Evolutionary conservation across 2,329 filamentous ascomycete species (phyloP), one percentile per base, ranked within the genome.

Genomic region (Penicillium decumbens): DNA sequence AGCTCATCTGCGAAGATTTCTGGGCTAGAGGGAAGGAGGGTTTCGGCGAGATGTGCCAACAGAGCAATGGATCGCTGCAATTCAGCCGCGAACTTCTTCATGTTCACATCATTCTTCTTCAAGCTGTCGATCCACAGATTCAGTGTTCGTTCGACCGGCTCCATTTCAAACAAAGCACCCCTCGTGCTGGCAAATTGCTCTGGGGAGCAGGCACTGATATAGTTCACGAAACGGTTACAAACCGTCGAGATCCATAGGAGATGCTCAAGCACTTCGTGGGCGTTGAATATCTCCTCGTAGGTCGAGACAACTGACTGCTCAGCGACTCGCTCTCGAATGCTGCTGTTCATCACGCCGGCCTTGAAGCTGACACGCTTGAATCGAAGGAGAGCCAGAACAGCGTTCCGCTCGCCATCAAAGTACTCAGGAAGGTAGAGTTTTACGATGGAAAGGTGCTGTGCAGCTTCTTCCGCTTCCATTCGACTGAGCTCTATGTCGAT

Each of bases 341-440:
- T 89, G 30, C 78, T 81, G 56, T 85, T 84, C 50, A 95, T 78
- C 42, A 96, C 75, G 43, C 82, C 83, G 1, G 91, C 87, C 75
- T 97, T 98, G 77, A 95, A 95, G 1, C 82, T 83, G 41, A 97
- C 80, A 39, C 92, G 81, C 67, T 88, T 91, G 77, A 96, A 95
- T 7, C 90, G 81, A 47, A 98, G 79, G 44, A 96, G 79, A 5
- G 92, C 89, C 28, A 93, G 78, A n/a, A 97, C 84, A 0, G 92
- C 93, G 64, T 95, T 88, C 53, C 84, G 81, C 57, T 95, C 90
- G 15, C 81, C 75, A 59, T 87, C 84, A 66, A 89, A 95, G 18
- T 81, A 85, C 54, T 95, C 90, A 0, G 91, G 90, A 39, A 96
- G 75, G 76, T 95, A 97, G 9, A 93, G 74, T 69, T 90, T 88